These are phyloP conservation scores for Hyaloperonospora brassicae DNA, from an alignment of 352 stramenopile species.

Conservation along the genomic window DNA sequence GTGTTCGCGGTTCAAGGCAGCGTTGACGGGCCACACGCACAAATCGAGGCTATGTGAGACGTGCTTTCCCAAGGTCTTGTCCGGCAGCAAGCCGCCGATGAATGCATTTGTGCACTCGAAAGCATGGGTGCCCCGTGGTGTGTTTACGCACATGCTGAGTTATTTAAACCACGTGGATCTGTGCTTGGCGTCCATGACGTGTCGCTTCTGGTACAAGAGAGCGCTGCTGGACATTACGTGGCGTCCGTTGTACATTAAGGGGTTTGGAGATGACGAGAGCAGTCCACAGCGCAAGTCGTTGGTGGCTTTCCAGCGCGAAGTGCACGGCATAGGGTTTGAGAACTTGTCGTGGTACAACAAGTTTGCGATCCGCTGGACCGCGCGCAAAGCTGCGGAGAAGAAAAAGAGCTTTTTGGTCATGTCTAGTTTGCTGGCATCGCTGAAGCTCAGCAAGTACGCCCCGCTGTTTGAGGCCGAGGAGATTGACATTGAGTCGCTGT, in stretches of 20 bases:
- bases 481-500: slow-evolving; percentile 83
- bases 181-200: slow-evolving; percentile 79
- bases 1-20: slow-evolving; percentile 71
- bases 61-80: slow-evolving; percentile 81
- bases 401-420: slow-evolving; percentile 87
- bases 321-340: slow-evolving; percentile 80
- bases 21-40: slow-evolving; percentile 72
- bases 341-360: slow-evolving; percentile 83
- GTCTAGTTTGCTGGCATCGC: slow-evolving; percentile 65
- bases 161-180: slow-evolving; percentile 84
- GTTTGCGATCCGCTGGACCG: slow-evolving; percentile 74
- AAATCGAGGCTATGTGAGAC: slow-evolving; percentile 79
- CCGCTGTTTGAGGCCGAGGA: slow-evolving; percentile 83
- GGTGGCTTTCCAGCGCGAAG: slow-evolving; percentile 81
- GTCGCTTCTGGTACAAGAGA: slow-evolving; percentile 81
- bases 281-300: slow-evolving; percentile 69
- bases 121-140: slow-evolving; percentile 73
- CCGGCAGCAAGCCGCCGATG: slow-evolving; percentile 55
- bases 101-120: slow-evolving; percentile 86
- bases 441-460: slow-evolving; percentile 79
- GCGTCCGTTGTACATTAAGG: slow-evolving; percentile 75
- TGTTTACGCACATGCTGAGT: slow-evolving; percentile 83
- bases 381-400: slow-evolving; percentile 74
- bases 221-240: slow-evolving; percentile 79
- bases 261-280: slow-evolving; percentile 79